A percentile compares a stretch with the other conserved stretches of the same genome.
phyloP scores from a whole-genome alignment of 371 early-diverging fungal genomes.

The Mortierella sp. region DNA sequence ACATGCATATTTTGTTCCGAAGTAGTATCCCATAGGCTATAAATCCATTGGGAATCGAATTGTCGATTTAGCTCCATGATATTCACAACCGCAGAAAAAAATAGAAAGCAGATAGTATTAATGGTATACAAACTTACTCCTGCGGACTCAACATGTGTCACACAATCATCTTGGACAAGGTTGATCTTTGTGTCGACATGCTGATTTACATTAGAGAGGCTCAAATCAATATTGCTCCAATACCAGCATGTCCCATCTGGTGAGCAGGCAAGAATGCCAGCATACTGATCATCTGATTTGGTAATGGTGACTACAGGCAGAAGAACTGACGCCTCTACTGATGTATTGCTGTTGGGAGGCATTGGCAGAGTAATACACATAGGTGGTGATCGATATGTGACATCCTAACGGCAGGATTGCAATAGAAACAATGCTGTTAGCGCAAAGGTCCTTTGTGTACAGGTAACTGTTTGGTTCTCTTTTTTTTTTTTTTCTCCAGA shows the following conservation, averaged over 20 bases:
- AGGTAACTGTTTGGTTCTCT: neutral
- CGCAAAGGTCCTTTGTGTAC: neutral
- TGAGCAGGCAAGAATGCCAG: slow-evolving; percentile 43
- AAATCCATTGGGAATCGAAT: neutral
- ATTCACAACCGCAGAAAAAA: neutral
- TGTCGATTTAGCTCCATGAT: neutral
- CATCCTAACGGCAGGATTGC: slow-evolving; percentile 10
- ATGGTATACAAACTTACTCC: slow-evolving; percentile 37
- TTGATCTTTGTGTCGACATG: slow-evolving; percentile 36
- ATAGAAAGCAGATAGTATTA: neutral
- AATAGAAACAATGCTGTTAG: neutral
- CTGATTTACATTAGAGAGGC: slow-evolving; percentile 38
- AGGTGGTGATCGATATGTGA: slow-evolving; percentile 41
- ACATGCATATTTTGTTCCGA: slow-evolving; percentile 27
- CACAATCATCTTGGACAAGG: slow-evolving; percentile 26
- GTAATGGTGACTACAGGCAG: slow-evolving; percentile 46
- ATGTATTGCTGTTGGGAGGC: slow-evolving; percentile 38
- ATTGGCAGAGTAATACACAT: slow-evolving; percentile 50
- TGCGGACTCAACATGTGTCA: slow-evolving; percentile 35
- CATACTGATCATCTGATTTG: slow-evolving; percentile 36
- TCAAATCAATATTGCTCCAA: slow-evolving; percentile 52
- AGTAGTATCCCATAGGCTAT: slow-evolving; percentile 46
- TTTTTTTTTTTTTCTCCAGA: neutral
- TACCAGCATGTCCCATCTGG: slow-evolving; percentile 52
- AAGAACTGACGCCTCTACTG: slow-evolving; percentile 19